A percentile compares a stretch with the other conserved stretches of the same genome.
Conservation (phyloP, 257 asterid genomes). For the Paraleonurus japonicus region DNA sequence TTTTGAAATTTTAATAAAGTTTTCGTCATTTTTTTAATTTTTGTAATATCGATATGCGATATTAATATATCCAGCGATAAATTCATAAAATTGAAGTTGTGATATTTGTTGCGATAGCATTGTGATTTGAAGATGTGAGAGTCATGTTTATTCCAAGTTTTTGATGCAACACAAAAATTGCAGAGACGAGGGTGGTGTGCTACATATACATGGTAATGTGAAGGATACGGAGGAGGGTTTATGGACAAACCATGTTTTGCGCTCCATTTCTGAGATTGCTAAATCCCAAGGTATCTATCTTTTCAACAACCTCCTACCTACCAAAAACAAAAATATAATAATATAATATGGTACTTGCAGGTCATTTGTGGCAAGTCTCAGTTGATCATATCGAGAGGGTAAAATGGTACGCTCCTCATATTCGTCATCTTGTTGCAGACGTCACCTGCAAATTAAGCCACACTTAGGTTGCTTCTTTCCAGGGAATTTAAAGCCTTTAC, state of each 20-base stretch:
- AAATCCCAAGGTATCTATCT: conserved; percentile 54
- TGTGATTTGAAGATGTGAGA: neutral
- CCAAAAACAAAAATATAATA: neutral
- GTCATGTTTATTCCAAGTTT: neutral
- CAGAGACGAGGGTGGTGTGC: conserved; percentile 78
- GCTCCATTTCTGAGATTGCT: conserved; percentile 58
- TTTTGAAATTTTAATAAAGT: no score
- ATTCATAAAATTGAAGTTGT: no score
- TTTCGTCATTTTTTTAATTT: no score
- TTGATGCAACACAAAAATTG: conserved; percentile 8
- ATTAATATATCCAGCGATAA: no score
- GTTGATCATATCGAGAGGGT: conserved; percentile 80
- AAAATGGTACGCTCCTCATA: conserved; percentile 94
- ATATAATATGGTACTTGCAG: conserved; percentile 39
- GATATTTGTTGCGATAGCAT: no score
- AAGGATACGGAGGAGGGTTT: conserved; percentile 71
- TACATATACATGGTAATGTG: conserved; percentile 86
- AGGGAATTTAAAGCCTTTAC: neutral
- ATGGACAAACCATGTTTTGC: conserved; percentile 58
- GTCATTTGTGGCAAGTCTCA: conserved; percentile 64
- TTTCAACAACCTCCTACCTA: neutral
- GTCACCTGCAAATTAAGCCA: conserved; percentile 51
- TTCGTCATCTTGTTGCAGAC: conserved; percentile 88
- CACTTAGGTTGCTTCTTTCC: neutral
- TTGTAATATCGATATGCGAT: no score